phyloP scores from a whole-genome alignment of 306 rosid species.

The Lathyrus tuberosus region DNA sequence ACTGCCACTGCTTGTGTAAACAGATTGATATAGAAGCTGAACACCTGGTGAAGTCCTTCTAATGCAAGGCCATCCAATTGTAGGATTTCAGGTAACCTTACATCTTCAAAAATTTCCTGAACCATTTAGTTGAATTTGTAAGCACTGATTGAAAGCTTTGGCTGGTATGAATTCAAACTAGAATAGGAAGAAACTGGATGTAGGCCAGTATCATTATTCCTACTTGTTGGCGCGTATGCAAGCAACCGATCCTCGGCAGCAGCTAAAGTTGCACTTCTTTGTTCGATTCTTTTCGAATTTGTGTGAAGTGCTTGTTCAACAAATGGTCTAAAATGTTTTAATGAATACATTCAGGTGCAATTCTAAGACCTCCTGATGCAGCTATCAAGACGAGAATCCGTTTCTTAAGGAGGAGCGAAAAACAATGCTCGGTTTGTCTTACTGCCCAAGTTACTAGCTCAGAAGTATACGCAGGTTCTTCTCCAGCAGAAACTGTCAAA shows the following conservation, averaged over 20 bases:
- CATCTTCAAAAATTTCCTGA: slow-evolving; percentile 84
- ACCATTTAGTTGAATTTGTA: slow-evolving; percentile 77
- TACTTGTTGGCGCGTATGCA: slow-evolving; percentile 50
- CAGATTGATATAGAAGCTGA: slow-evolving; percentile 67
- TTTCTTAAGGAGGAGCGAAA: slow-evolving; percentile 62
- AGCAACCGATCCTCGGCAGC: slow-evolving; percentile 82
- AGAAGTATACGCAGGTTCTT: slow-evolving; percentile 82
- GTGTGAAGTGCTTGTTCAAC: slow-evolving; percentile 61
- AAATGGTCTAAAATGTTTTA: slow-evolving; percentile 66
- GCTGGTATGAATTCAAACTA: slow-evolving; percentile 47
- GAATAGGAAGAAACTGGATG: slow-evolving; percentile 51
- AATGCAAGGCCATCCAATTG: slow-evolving; percentile 67
- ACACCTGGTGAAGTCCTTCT: slow-evolving; percentile 74
- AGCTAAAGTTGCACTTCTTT: slow-evolving; percentile 72
- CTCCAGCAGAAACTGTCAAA: slow-evolving; percentile 63
- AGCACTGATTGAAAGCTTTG: slow-evolving; percentile 84
- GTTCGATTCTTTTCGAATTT: slow-evolving; percentile 77
- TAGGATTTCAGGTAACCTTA: slow-evolving; percentile 69
- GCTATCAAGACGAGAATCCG: slow-evolving; percentile 70
- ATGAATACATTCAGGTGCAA: slow-evolving; percentile 77
- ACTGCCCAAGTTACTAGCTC: slow-evolving; percentile 97
- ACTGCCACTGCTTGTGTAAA: too few relatives aligned
- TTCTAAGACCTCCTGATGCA: slow-evolving; percentile 73
- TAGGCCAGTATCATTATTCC: slow-evolving; percentile 38
- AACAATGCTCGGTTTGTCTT: slow-evolving; percentile 53